Conservation (phyloP, 495 filamentous ascomycete genomes). For the Daldinia childiae region DNA sequence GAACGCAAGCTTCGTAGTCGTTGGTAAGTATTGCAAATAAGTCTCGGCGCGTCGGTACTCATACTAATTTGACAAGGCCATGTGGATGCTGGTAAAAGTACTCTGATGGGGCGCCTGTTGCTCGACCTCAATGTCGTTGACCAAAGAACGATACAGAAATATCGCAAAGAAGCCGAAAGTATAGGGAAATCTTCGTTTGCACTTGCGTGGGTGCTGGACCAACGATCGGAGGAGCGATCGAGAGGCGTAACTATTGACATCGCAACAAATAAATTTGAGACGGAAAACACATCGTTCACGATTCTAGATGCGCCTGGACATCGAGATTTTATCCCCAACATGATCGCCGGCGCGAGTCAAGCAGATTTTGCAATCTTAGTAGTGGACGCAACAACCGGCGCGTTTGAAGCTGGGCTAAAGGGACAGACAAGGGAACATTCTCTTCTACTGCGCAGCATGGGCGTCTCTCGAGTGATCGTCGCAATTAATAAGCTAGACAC, state of each 20-base stretch:
- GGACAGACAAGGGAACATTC: conserved; percentile 96
- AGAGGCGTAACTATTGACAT: conserved; percentile 98
- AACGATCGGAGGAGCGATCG: conserved; percentile 83
- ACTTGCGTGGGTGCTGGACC: conserved; percentile 94
- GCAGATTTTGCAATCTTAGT: conserved; percentile 97
- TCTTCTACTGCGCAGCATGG: conserved; percentile 89
- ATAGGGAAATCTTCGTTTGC: conserved; percentile 96
- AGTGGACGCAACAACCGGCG: conserved; percentile 85
- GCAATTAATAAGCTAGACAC: conserved; percentile 96
- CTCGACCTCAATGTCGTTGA: conserved; percentile 89
- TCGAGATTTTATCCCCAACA: conserved; percentile 95
- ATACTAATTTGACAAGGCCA: conserved; percentile 67
- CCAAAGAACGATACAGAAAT: conserved; percentile 85
- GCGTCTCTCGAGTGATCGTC: conserved; percentile 85
- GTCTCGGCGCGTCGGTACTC: conserved; percentile 1
- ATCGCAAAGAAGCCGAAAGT: conserved; percentile 85
- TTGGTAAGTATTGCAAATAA: conserved; percentile 66
- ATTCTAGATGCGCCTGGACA: conserved; percentile 97
- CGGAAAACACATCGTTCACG: conserved; percentile 83
- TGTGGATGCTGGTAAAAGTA: conserved; percentile 97
- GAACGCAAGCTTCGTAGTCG: conserved; percentile 92
- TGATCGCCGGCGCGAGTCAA: conserved; percentile 96
- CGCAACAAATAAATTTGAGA: conserved; percentile 92
- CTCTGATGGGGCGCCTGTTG: conserved; percentile 93
- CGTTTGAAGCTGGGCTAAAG: conserved; percentile 91